Percentiles rank a stretch among this genome's conserved stretches.
These are phyloP conservation scores for Diospyros lotus DNA, from an alignment of 148 eudicot species.

Conservation along the genomic window DNA sequence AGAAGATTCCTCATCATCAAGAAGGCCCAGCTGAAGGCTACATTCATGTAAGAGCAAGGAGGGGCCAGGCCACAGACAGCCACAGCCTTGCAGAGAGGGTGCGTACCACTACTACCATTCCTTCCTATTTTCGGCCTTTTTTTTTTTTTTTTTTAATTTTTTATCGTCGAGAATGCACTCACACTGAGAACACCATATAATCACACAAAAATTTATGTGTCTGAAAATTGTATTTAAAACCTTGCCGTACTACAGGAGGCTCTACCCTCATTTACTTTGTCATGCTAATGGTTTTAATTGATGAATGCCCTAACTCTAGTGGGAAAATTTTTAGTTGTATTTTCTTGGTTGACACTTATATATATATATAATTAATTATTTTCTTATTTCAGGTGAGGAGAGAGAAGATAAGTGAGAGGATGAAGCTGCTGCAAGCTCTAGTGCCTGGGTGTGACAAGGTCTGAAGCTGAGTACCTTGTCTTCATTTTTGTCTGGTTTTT, in stretches of 20 bases:
- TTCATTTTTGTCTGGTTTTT: neutral
- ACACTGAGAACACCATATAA: too few relatives aligned
- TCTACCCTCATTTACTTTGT: too few relatives aligned
- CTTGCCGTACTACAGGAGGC: too few relatives aligned
- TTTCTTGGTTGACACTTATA: too few relatives aligned
- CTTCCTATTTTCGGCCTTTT: neutral
- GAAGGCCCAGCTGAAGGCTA: conserved; percentile 47
- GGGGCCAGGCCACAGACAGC: conserved; percentile 95
- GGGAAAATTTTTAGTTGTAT: too few relatives aligned
- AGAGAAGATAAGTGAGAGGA: conserved; percentile 86
- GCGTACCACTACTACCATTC: neutral
- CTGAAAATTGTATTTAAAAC: too few relatives aligned
- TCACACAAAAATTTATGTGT: too few relatives aligned
- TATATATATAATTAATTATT: too few relatives aligned
- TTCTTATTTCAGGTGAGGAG: conserved; percentile 58
- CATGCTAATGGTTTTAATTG: too few relatives aligned
- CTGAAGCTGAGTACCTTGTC: conserved; percentile 8
- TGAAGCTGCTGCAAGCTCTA: conserved; percentile 67
- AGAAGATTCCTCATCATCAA: conserved; percentile 17
- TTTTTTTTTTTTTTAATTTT: too few relatives aligned
- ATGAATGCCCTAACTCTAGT: too few relatives aligned
- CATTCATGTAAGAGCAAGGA: conserved; percentile 90
- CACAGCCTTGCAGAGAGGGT: conserved; percentile 95
- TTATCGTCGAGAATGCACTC: too few relatives aligned
- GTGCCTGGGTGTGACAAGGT: conserved; percentile 98